Evolutionary conservation across 495 filamentous ascomycete genomes (phyloP).

Genomic region (Schizothecium vesticola): DNA sequence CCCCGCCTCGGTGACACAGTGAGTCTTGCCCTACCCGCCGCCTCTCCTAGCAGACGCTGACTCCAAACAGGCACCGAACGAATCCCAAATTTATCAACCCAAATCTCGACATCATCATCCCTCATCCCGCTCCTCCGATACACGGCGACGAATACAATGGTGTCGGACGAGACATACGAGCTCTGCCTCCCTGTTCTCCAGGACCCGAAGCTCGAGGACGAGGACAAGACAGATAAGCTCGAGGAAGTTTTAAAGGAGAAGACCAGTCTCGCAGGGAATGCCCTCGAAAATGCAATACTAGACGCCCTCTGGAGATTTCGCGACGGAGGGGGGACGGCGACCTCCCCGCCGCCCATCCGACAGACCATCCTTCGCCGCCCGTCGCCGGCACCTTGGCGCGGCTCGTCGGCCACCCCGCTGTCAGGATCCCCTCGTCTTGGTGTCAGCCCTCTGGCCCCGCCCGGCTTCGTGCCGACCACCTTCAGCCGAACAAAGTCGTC

Average conservation of each 20-base stretch:
- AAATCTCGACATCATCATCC: neutral
- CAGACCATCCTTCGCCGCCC: slow-evolving; percentile 84
- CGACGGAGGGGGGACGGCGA: slow-evolving; percentile 65
- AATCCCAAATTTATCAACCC: neutral
- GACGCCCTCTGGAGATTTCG: slow-evolving; percentile 90
- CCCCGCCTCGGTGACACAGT: neutral
- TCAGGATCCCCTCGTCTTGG: slow-evolving; percentile 70
- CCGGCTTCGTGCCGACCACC: slow-evolving; percentile 71
- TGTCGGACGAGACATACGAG: slow-evolving; percentile 87
- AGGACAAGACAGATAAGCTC: slow-evolving; percentile 90
- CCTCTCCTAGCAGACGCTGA: neutral
- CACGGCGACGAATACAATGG: slow-evolving; percentile 52
- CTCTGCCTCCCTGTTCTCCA: slow-evolving; percentile 83
- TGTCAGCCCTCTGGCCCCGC: slow-evolving; percentile 73
- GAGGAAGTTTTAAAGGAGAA: slow-evolving; percentile 79
- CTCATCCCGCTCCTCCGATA: neutral
- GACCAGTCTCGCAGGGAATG: slow-evolving; percentile 67
- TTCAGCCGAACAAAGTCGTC: slow-evolving; percentile 70
- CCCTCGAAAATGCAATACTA: slow-evolving; percentile 84
- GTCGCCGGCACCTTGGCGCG: slow-evolving; percentile 92
- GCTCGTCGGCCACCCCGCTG: slow-evolving; percentile 61
- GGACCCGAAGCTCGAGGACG: slow-evolving; percentile 77
- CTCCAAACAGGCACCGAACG: neutral
- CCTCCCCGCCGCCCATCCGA: slow-evolving; percentile 72
- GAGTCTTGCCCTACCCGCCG: neutral